phyloP scores from a whole-genome alignment of 169 alveolate species.

The Babesia ovata region DNA sequence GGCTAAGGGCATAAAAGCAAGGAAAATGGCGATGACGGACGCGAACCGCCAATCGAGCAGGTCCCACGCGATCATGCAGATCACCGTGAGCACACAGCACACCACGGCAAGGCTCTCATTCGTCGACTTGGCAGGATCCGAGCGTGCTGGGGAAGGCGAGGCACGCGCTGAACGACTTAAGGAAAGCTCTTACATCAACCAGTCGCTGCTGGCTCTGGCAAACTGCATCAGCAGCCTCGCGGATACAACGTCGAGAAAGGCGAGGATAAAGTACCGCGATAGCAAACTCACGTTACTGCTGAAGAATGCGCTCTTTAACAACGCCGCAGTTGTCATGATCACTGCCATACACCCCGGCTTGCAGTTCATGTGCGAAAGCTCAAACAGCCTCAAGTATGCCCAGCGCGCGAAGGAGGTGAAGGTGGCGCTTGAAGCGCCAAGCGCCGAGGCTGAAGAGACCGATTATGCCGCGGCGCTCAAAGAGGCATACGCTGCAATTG shows the following conservation, averaged over 20 bases:
- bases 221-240: constrained; percentile 95
- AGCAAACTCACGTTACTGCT: constrained; percentile 94
- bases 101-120: constrained; percentile 84
- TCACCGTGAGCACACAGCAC: constrained; percentile 32
- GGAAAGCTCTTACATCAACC: constrained; percentile 95
- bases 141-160: constrained; percentile 92
- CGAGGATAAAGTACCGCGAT: constrained; percentile 94
- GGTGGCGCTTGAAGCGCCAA: constrained; percentile 5
- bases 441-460: neutral
- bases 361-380: constrained; percentile 84
- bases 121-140: constrained; percentile 97
- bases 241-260: constrained; percentile 67
- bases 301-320: constrained; percentile 91
- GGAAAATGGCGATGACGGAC: constrained; percentile 93
- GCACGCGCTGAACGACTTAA: constrained; percentile 90
- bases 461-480: constrained; percentile 15
- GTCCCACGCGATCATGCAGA: constrained; percentile 92
- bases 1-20: constrained; percentile 88
- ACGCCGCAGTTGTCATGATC: constrained; percentile 92
- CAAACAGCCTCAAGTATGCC: constrained; percentile 91
- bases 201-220: constrained; percentile 94
- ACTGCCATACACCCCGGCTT: constrained; percentile 90
- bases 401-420: constrained; percentile 91
- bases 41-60: constrained; percentile 93
- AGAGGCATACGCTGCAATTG: constrained; percentile 7